Evolutionary conservation across 2,329 filamentous ascomycete species (phyloP).

Genomic region (Colletotrichum aenigma): DNA sequence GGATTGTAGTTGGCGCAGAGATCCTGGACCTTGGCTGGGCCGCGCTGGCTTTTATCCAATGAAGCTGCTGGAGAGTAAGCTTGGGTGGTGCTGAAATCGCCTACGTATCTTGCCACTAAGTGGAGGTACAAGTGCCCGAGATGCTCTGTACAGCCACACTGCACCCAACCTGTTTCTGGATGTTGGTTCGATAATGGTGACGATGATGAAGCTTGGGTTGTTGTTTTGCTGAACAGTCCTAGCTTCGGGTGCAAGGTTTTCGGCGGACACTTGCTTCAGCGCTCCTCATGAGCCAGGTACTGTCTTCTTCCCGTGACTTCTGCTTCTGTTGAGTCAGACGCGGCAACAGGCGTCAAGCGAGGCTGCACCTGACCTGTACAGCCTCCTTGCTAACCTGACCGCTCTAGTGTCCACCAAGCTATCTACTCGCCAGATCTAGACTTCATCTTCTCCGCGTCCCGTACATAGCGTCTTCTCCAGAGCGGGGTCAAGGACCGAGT

Average conservation of each 20-base stretch:
- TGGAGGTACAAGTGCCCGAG: neutral
- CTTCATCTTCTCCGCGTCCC: neutral
- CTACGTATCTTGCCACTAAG: neutral
- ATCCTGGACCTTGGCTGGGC: neutral
- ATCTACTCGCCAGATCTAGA: neutral
- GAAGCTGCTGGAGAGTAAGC: neutral
- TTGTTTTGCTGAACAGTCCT: neutral
- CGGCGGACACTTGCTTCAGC: neutral
- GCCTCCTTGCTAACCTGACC: constrained; percentile 7
- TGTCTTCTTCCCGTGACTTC: neutral
- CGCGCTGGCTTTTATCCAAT: constrained; percentile 1
- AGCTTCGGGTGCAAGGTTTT: neutral
- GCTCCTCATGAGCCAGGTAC: neutral
- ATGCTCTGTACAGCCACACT: neutral
- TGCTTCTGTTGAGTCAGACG: neutral
- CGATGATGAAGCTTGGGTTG: neutral
- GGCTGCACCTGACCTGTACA: constrained; percentile 16
- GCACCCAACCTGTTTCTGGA: neutral
- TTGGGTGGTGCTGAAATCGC: neutral
- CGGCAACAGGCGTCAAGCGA: neutral
- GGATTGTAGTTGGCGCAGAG: neutral
- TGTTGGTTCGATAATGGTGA: neutral
- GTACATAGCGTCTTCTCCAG: neutral
- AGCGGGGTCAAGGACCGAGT: neutral
- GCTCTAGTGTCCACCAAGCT: neutral